phyloP scores from a whole-genome alignment of 2,329 filamentous ascomycete genomes.

The Diaporthe amygdali region DNA sequence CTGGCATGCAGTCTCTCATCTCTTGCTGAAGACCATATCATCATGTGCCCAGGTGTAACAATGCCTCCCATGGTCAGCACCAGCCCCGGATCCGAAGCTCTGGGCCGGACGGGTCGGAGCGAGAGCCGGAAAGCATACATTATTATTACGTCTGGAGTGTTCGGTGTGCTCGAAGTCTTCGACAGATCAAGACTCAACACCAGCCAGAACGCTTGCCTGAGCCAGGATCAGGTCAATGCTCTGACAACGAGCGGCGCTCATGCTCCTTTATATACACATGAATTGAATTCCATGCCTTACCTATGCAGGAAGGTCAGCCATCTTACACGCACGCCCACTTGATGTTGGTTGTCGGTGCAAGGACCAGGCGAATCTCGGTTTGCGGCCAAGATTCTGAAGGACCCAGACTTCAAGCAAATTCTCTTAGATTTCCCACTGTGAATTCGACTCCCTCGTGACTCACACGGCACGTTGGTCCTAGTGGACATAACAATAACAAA shows the following conservation, averaged over 20 bases:
- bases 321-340: neutral
- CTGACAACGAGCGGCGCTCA: neutral
- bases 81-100: conserved; percentile 3
- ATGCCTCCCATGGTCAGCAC: neutral
- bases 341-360: neutral
- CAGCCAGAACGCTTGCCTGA: neutral
- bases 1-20: neutral
- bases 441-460: neutral
- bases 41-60: neutral
- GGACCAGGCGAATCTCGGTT: neutral
- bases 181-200: neutral
- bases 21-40: neutral
- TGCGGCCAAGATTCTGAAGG: neutral
- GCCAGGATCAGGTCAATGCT: neutral
- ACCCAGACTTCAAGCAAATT: neutral
- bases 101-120: conserved; percentile 14
- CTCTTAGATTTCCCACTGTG: neutral
- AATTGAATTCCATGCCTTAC: neutral
- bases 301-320: neutral
- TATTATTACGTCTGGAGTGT: neutral
- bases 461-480: neutral
- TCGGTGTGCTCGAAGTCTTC: neutral
- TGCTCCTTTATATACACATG: neutral
- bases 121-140: neutral
- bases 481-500: neutral